Evolutionary conservation across 805 yeast species (phyloP).

Genomic region (Yarrowia deformans): DNA sequence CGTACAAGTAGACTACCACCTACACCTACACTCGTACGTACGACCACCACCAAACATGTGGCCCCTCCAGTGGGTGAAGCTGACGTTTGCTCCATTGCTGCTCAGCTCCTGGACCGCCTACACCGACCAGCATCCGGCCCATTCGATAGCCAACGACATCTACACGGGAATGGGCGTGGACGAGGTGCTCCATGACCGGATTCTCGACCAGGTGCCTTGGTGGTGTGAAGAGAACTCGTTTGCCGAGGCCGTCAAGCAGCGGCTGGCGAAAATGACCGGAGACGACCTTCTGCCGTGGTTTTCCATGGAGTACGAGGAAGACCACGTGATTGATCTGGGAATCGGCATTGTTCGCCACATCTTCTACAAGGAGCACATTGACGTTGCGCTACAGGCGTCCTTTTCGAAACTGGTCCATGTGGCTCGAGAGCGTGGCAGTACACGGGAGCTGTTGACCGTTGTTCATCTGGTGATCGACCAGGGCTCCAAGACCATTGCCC

Average conservation of each 20-base stretch:
- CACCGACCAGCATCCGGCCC: conserved; percentile 6
- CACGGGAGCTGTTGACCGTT: conserved; percentile 1
- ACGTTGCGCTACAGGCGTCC: background rate
- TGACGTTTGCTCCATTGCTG: background rate
- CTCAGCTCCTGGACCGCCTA: background rate
- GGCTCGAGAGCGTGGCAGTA: background rate
- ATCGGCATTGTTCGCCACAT: conserved; percentile 18
- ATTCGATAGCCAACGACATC: conserved; percentile 3
- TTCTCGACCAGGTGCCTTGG: conserved; percentile 15
- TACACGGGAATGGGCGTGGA: conserved; percentile 15
- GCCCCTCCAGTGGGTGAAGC: conserved; percentile 4
- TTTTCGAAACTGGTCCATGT: conserved; percentile 4
- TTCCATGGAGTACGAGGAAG: conserved; percentile 11
- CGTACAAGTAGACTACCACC: background rate
- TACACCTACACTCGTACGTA: no score
- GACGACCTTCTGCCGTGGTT: conserved; percentile 25
- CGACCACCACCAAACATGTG: background rate
- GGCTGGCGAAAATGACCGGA: conserved; percentile 4
- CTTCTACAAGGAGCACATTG: conserved; percentile 15
- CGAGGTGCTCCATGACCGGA: background rate
- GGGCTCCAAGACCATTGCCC: conserved; percentile 5
- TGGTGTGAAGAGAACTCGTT: conserved; percentile 9
- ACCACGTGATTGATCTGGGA: conserved; percentile 8
- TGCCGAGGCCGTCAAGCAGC: conserved; percentile 1
- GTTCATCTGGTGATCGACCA: conserved; percentile 12